Evolutionary conservation across 2,329 filamentous ascomycete species (phyloP).

Genomic region (Phialophora expanda): DNA sequence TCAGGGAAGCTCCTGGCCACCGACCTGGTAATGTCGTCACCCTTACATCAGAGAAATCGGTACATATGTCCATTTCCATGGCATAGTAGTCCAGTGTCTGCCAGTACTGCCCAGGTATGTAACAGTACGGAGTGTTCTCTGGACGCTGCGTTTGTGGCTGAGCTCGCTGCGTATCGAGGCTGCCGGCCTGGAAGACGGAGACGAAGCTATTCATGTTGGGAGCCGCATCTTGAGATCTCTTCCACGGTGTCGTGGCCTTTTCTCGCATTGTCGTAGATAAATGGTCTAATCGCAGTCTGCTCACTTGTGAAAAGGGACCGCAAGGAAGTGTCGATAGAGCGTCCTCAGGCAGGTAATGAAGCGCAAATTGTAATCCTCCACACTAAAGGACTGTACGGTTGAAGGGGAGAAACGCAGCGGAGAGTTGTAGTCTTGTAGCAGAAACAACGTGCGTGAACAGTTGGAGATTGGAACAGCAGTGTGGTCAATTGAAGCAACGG

Average conservation of each 20-base stretch:
- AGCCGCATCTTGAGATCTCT: not conserved
- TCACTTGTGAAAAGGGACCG: not conserved
- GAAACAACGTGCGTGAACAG: not conserved
- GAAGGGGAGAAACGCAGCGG: not conserved
- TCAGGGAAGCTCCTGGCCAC: constrained; percentile 9
- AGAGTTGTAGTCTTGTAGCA: not conserved
- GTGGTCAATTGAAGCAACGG: constrained; percentile 1
- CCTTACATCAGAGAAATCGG: constrained; percentile 23
- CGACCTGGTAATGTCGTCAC: not conserved
- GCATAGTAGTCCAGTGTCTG: constrained; percentile 26
- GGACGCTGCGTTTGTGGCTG: constrained; percentile 4
- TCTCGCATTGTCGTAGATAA: constrained; percentile 15
- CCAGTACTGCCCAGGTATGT: constrained; percentile 27
- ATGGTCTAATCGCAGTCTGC: too few relatives aligned
- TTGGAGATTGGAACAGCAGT: not conserved
- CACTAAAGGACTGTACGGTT: not conserved
- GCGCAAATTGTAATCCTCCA: not conserved
- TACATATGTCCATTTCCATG: constrained; percentile 23
- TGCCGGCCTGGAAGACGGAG: constrained; percentile 23
- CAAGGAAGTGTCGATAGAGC: not conserved
- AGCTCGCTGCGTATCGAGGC: constrained; percentile 8
- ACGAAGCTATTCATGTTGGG: constrained; percentile 20
- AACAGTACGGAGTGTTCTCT: constrained; percentile 17
- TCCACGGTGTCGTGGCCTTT: not conserved
- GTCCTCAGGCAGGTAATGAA: not conserved